Conservation (phyloP, 108 stramenopile species). For the Bacterosira constricta region DNA sequence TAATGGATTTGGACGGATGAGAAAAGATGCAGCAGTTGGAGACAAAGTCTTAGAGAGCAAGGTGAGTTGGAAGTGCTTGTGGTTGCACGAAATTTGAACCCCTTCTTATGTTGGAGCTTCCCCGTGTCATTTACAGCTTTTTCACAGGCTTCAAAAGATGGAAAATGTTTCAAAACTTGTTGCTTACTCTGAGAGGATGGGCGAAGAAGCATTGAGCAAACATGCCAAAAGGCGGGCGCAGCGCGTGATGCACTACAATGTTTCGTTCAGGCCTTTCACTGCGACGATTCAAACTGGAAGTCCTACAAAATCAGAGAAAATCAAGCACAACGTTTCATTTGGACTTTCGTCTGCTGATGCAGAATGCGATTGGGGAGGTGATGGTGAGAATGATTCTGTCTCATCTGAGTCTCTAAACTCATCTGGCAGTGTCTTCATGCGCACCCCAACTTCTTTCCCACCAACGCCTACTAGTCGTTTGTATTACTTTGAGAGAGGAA, state of each 20-base stretch:
- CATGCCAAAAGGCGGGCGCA: conserved; percentile 77
- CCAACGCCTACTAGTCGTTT: conserved; percentile 90
- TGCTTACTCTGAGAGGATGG: conserved; percentile 68
- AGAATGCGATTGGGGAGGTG: conserved; percentile 2
- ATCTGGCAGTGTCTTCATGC: conserved; percentile 84
- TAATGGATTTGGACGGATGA: conserved; percentile 1
- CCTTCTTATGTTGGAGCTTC: neutral
- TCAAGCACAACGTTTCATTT: conserved; percentile 38
- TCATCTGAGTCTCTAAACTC: conserved; percentile 53
- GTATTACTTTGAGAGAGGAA: conserved; percentile 82
- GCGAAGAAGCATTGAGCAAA: conserved; percentile 60
- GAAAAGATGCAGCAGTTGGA: conserved; percentile 5
- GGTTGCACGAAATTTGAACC: neutral
- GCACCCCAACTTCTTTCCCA: conserved; percentile 96
- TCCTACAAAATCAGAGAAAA: conserved; percentile 17
- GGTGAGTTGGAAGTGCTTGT: too few species aligned
- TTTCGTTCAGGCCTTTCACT: conserved; percentile 83
- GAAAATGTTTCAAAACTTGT: conserved; percentile 74
- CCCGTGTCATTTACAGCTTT: conserved; percentile 22
- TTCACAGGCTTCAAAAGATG: conserved; percentile 68
- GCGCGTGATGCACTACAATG: conserved; percentile 89
- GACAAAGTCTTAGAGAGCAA: conserved; percentile 33
- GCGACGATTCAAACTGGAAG: conserved; percentile 70
- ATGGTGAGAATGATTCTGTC: conserved; percentile 49
- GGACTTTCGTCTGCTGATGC: conserved; percentile 1